Evolutionary conservation across 345 rosid genomes (phyloP), one percentile per base, ranked within the genome.

Genomic region (Eucalyptus melliodora): DNA sequence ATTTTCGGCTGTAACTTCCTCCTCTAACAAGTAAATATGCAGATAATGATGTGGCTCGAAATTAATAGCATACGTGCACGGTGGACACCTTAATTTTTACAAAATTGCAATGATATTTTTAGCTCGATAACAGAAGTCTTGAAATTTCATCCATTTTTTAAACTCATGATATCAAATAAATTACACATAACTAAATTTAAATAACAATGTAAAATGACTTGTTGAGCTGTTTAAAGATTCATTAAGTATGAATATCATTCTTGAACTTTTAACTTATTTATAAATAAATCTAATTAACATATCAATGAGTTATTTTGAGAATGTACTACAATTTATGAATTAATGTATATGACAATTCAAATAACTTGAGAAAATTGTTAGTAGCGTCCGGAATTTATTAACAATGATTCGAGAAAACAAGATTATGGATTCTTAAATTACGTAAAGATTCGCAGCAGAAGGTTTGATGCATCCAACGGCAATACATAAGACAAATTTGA

Each of bases 91-190:
- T 69, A 69, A 69, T 17, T 69, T 69, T 69, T 17, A 17, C 23
- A 34, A 69, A 34, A 34, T 5, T 34, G 7, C 44, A 69, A 34
- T 34, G 26, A 19, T 8, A 9, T 34, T 34, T 19, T 34, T 34
- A 34, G 21, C 4, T 9, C 1, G 0, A 69, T 16, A 16, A 31
- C 1, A 8, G 2, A 23, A 72, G 2, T 11, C 8, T 2, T 1
- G 5, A 72, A 72, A 19, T 34, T 69, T 9, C 7, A 10, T 72
- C 3, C 2, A 0, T 34, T 17, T 7, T 69, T 17, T 34, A 6
- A 9, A 4, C 8, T 9, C 14, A 5, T 9, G 7, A 69, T 11
- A 0, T 11, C 4, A 5, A 72, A 11, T 72, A 34, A 34, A 1
- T 19, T 34, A 34, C 0, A 0, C 14, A 3, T 31, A 67, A 8